Evolutionary conservation across 2,329 filamentous ascomycete species (phyloP).

Genomic region (Atkinsonella texensis): DNA sequence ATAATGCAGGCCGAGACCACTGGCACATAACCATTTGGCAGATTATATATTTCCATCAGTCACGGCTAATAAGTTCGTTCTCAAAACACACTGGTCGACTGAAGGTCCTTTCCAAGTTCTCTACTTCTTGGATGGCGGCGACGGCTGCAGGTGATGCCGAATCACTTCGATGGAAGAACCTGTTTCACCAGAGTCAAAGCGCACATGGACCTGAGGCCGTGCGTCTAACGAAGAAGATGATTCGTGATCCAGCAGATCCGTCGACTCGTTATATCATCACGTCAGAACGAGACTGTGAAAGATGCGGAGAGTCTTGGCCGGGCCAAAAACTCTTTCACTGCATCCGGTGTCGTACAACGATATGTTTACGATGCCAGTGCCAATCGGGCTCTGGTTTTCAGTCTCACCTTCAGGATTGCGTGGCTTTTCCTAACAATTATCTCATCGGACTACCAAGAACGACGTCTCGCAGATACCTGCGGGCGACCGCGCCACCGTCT

Average conservation of each 20-base stretch:
- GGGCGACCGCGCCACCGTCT: not conserved
- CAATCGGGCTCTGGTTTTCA: not conserved
- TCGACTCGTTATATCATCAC: slow-evolving; percentile 1
- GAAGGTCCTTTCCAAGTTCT: no score
- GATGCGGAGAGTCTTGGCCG: not conserved
- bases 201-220: no score
- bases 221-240: not conserved
- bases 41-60: no score
- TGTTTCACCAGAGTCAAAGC: no score
- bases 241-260: not conserved
- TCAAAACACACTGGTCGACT: no score
- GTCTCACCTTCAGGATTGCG: slow-evolving; percentile 3
- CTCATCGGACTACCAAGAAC: not conserved
- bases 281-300: not conserved
- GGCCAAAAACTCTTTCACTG: slow-evolving; percentile 1
- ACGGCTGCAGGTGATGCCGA: no score
- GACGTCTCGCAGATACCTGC: not conserved
- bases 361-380: slow-evolving; percentile 2
- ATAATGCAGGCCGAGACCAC: no score
- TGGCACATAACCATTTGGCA: no score
- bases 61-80: no score
- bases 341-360: slow-evolving; percentile 1
- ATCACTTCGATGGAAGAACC: no score
- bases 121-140: no score
- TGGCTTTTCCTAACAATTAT: slow-evolving; percentile 1